A percentile compares a stretch with the other conserved stretches of the same genome.
Conservation (phyloP, 257 asterid species). For the Verbascum thapsus region DNA sequence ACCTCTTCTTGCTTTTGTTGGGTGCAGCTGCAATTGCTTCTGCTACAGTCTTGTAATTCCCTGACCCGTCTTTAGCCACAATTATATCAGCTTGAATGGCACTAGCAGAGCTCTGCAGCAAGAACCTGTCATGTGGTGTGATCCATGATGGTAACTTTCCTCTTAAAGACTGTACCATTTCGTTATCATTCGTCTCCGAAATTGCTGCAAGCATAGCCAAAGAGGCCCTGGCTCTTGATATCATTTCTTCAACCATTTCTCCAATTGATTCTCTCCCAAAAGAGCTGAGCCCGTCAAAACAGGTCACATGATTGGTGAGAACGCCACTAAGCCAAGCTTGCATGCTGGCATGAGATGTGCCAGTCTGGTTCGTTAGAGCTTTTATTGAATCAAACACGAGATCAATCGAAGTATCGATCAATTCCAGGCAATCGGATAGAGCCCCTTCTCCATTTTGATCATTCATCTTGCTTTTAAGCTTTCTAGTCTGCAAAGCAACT, state of each 20-base stretch:
- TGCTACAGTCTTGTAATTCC: constrained; percentile 40
- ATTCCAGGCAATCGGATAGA: constrained; percentile 48
- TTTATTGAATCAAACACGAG: constrained; percentile 36
- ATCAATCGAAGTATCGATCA: constrained; percentile 45
- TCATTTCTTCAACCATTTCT: constrained; percentile 28
- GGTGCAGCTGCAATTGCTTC: constrained; percentile 60
- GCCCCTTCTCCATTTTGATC: constrained; percentile 31
- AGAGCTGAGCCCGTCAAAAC: constrained; percentile 44
- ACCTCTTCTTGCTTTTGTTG: constrained; percentile 32
- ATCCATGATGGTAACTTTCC: constrained; percentile 49
- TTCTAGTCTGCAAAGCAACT: constrained; percentile 12
- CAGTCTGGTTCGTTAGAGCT: constrained; percentile 26
- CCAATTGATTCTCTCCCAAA: neutral
- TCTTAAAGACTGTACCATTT: neutral
- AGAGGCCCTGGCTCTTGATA: constrained; percentile 42
- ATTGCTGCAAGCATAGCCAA: constrained; percentile 40
- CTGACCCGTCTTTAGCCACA: constrained; percentile 55
- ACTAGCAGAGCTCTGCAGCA: constrained; percentile 31
- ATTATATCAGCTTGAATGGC: constrained; percentile 36
- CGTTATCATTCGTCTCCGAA: neutral
- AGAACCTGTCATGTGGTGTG: constrained; percentile 35
- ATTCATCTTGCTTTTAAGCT: constrained; percentile 30
- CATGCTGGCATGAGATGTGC: constrained; percentile 27
- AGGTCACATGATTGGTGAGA: constrained; percentile 56
- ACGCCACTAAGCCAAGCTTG: constrained; percentile 55